Percentiles rank a stretch among this genome's conserved stretches.
Conservation (phyloP, 768 basidiomycete species). For the Podaxis pistillaris region DNA sequence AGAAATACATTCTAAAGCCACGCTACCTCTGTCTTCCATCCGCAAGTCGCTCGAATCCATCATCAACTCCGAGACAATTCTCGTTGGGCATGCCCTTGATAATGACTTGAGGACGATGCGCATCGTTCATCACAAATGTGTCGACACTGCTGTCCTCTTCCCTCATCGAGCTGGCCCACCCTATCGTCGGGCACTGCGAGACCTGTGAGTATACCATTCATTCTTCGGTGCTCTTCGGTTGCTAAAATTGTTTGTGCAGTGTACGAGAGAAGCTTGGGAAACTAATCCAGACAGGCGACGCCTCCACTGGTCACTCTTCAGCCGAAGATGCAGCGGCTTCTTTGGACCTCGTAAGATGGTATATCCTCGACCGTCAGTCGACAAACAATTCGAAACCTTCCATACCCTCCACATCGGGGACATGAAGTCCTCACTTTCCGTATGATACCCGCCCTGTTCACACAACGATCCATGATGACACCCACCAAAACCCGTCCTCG, state of each 20-base stretch:
- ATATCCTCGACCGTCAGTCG: slow-evolving; percentile 59
- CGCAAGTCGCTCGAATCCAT: slow-evolving; percentile 66
- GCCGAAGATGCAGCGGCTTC: slow-evolving; percentile 89
- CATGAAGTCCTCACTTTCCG: neutral
- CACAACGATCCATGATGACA: neutral
- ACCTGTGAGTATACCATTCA: slow-evolving; percentile 53
- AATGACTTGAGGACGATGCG: slow-evolving; percentile 92
- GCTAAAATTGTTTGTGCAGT: slow-evolving; percentile 37
- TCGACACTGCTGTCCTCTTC: slow-evolving; percentile 88
- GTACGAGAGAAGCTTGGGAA: slow-evolving; percentile 79
- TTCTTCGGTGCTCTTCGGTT: slow-evolving; percentile 18
- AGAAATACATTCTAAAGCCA: slow-evolving; percentile 57
- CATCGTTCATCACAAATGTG: slow-evolving; percentile 78
- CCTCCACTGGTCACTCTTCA: slow-evolving; percentile 80
- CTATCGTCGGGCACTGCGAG: slow-evolving; percentile 76
- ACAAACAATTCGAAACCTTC: slow-evolving; percentile 25
- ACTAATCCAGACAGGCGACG: slow-evolving; percentile 79
- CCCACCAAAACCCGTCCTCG: neutral
- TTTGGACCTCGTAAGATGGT: slow-evolving; percentile 84
- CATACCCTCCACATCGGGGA: neutral
- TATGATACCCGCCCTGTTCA: neutral
- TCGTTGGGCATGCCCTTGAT: slow-evolving; percentile 90
- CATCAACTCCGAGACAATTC: slow-evolving; percentile 77
- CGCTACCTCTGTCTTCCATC: slow-evolving; percentile 63
- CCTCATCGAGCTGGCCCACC: slow-evolving; percentile 76